Base-by-base conservation (phyloP, 441 rosid genomes). In the Brassica hybrid region DNA sequence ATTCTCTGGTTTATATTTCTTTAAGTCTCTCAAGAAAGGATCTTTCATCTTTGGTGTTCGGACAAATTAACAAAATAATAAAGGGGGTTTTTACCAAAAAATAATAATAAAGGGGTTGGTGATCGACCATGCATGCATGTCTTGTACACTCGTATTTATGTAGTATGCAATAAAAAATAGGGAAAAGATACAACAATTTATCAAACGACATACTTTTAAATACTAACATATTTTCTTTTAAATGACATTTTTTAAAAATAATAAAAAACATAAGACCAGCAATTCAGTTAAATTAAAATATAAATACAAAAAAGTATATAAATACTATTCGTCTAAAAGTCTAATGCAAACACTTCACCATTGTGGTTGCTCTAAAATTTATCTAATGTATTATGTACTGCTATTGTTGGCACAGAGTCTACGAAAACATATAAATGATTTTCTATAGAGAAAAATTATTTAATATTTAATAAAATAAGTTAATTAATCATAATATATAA, bases 21-120 rank as follows among this genome's bases (percentile, higher is more conserved):
- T 2, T 4, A 64, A 64, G 60, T 63, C 50, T 69, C 18, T 63
- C 12, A 16, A 56, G 17, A 41, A 66, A 34, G 7, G 30, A 58
- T 65, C 43, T 71, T 65, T 56, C 61, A 43, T 56, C 27, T 18
- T 52, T 76, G 63, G 66, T 64, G 71, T 27, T 71, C 1, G 60
- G 45, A n/a, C 54, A 50, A 50, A 50, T 50, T 65, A 71, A 27
- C 57, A 50, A 72, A 66, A 43, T 30, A 72, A 66, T 9, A 57
- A 72, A n/a, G n/a, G n/a, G n/a, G n/a, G n/a, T n/a, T n/a, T n/a
- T n/a, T n/a, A n/a, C n/a, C n/a, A n/a, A n/a, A n/a, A n/a, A n/a
- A n/a, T n/a, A n/a, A n/a, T n/a, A n/a, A n/a, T n/a, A n/a, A n/a
- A 77, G 57, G 57, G 57, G 81, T 72, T 43, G 76, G 67, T 77